Evolutionary conservation across 2,329 filamentous ascomycete species (phyloP), one percentile per base, ranked within the genome.

Genomic region (Zelopaecilomyces penicillatus): DNA sequence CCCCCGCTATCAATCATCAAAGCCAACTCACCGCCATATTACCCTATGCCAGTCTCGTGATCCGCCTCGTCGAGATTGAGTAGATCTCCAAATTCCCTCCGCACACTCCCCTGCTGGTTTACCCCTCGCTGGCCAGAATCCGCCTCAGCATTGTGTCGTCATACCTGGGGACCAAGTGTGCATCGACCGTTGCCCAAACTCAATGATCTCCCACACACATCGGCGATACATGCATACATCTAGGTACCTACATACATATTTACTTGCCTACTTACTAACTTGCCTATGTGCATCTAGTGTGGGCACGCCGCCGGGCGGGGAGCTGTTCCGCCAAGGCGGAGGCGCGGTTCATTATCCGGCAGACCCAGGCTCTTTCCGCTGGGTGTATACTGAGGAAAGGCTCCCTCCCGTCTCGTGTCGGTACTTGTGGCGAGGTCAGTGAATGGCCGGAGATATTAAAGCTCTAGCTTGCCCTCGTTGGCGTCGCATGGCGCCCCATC

Each of bases 401-500:
- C 19, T 19, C 19, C 19, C 19, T 19, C 19, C 19, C 19, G 19
- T 19, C 19, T 19, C 19, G 19, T 19, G 19, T 19, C 19, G 19
- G 19, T 19, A 19, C 19, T 19, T 19, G 19, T 19, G 19, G 19
- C 19, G 19, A 19, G 19, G 19, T 19, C 19, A 19, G 19, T 3
- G 19, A 19, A 19, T 19, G 19, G 19, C 19, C 19, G 19, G 19
- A 19, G 19, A 19, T 19, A 19, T 19, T 19, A 19, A 19, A 19
- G 19, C 19, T 19, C 19, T 19, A 19, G 19, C 19, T 19, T 19
- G 19, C 19, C 19, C 19, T 19, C 40, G 36, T 37, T 50, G 45
- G 43, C 45, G 48, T 43, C 33, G 42, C 48, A 50, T 43, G 39
- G 41, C 43, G 41, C 48, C 45, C 42, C 44, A 40, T 43, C 39